Base-by-base conservation (phyloP, 2,329 filamentous ascomycete species). In the Sporothrix pallida region DNA sequence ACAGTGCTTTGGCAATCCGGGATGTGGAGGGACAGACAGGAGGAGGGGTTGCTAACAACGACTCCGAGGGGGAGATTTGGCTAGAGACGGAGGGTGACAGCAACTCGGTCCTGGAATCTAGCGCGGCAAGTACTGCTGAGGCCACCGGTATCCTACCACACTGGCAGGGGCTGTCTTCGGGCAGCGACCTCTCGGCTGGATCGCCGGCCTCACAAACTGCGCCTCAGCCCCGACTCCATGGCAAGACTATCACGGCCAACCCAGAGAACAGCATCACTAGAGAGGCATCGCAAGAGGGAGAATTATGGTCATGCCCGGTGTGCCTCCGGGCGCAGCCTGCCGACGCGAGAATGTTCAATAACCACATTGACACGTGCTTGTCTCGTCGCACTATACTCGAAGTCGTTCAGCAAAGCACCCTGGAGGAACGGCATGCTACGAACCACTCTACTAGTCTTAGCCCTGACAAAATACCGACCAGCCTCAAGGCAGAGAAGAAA, bases 331-430 rank as follows among this genome's bases (percentile, higher is more conserved):
- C 93, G 0, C 95, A 98, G 79, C 79, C 85, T 0, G 88, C 94
- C 0, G 87, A 95, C 69, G 94, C 98, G 80, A 87, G 86, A 63
- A 84, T 83, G 0, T 97, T 98, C 82, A 99, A 99, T 77, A 89
- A 92, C 73, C 96, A 99, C 79, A 94, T 99, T 70, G 96, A 99
- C 80, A 88, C 92, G 9, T 99, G 96, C 80, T 87, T 99, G 1
- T 98, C 95, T 0, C 87, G 91, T 72, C 90, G 93, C 79, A 93
- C 94, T 0, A 98, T 99, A 78, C 91, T 91, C 63, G 93, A 98
- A 78, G 92, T 90, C 0, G 91, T 96, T 0, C 90, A 93, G 73
- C 86, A 86, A 72, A 82, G 86, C 75, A 79, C 79, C 68, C 70
- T 79, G 42, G 73, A 79, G 75, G 76, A 74, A 63, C 56, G 69